Evolutionary conservation across 73 alveolate species (phyloP).

Genomic region (Uronychia setigera): DNA sequence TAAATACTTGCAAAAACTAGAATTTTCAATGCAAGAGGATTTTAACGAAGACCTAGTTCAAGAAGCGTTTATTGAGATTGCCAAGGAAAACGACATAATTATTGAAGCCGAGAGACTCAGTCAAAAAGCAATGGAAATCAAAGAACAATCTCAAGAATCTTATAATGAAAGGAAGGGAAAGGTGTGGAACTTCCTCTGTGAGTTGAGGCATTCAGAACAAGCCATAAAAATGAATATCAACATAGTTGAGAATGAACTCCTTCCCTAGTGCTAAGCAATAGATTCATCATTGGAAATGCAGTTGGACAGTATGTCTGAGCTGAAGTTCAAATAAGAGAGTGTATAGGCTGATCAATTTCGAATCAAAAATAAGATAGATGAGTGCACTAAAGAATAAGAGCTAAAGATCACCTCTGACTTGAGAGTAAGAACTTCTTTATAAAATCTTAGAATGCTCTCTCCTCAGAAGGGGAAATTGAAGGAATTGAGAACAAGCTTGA

Average conservation of each 20-base stretch:
- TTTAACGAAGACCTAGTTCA: not conserved
- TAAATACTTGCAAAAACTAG: not conserved
- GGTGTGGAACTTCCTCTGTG: slow-evolving; percentile 3
- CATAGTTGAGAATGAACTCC: not conserved
- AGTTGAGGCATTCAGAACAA: not conserved
- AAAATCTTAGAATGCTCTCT: not conserved
- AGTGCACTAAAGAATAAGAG: not conserved
- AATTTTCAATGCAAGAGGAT: not conserved
- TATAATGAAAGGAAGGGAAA: not conserved
- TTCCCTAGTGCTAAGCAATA: not conserved
- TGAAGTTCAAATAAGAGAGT: not conserved
- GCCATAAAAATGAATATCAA: not conserved
- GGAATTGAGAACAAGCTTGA: not conserved
- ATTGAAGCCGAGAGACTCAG: not conserved
- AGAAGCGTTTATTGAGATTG: not conserved
- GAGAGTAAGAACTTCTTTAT: not conserved
- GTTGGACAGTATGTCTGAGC: not conserved
- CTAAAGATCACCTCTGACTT: not conserved
- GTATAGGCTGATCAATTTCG: not conserved
- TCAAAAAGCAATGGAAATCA: not conserved
- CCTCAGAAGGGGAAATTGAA: not conserved
- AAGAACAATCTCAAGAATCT: not conserved
- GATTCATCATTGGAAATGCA: not conserved
- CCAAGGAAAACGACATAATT: not conserved
- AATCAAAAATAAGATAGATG: not conserved